Conservation (phyloP, 495 filamentous ascomycete species). For the Lichenothelia convexa region DNA sequence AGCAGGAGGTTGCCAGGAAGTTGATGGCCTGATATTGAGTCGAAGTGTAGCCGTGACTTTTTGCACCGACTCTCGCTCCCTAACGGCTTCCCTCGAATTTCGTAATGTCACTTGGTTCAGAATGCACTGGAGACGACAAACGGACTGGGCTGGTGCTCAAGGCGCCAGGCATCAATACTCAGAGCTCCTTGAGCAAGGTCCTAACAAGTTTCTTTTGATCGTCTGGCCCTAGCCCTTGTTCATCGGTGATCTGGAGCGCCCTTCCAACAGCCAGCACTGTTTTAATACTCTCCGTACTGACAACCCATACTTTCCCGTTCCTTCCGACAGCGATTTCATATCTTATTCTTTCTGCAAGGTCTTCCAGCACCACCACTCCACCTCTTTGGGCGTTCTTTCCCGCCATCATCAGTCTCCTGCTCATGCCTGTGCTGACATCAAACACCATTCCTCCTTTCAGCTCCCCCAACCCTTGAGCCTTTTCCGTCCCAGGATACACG, state of each 20-base stretch:
- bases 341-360: constrained; percentile 57
- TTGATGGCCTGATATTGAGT: too few species aligned
- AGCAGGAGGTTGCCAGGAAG: too few species aligned
- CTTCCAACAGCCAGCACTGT: constrained; percentile 68
- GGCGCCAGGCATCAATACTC: constrained; percentile 1
- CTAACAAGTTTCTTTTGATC: constrained; percentile 69
- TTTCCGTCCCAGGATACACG: constrained; percentile 68
- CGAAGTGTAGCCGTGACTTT: too few species aligned
- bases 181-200: constrained; percentile 34
- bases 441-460: constrained; percentile 79
- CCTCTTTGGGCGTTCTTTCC: constrained; percentile 40
- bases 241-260: constrained; percentile 60
- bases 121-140: too few species aligned
- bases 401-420: constrained; percentile 52
- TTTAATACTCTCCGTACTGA: constrained; percentile 42
- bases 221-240: constrained; percentile 41
- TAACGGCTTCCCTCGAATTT: too few species aligned
- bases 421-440: constrained; percentile 59
- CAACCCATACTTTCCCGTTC: constrained; percentile 87
- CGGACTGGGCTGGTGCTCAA: too few species aligned
- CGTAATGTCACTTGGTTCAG: too few species aligned
- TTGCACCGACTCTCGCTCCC: too few species aligned
- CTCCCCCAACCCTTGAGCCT: constrained; percentile 73
- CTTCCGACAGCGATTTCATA: constrained; percentile 92
- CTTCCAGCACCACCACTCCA: constrained; percentile 56